phyloP scores from a whole-genome alignment of 106 monocot genomes.

The Dendrobium chrysotoxum region DNA sequence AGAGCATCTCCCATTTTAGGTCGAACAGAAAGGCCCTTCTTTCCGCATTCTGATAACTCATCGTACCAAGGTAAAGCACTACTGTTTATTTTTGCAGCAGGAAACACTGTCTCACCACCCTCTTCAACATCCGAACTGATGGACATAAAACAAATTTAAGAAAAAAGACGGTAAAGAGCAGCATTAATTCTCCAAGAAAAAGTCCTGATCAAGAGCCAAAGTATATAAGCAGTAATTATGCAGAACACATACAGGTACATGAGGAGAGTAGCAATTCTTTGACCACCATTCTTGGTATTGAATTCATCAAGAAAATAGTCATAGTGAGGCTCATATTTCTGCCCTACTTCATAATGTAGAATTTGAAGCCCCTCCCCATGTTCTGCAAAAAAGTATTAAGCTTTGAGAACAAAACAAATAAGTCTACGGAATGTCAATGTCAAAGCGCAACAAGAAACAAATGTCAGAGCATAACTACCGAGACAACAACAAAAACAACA shows the following conservation, averaged over 20 bases:
- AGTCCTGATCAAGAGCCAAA: background rate
- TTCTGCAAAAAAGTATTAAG: constrained; percentile 21
- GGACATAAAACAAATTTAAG: background rate
- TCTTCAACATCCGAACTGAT: constrained; percentile 72
- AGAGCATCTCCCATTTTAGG: constrained; percentile 62
- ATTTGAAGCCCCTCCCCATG: constrained; percentile 66
- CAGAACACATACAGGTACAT: constrained; percentile 57
- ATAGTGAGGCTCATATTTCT: constrained; percentile 72
- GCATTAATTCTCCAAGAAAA: background rate
- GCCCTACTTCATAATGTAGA: constrained; percentile 75
- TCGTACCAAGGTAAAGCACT: constrained; percentile 52
- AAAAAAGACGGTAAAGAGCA: background rate
- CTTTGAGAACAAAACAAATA: background rate
- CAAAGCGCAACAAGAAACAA: too few relatives aligned
- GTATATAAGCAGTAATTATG: constrained; percentile 2
- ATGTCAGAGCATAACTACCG: too few relatives aligned
- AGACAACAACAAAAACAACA: too few relatives aligned
- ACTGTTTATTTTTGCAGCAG: constrained; percentile 44
- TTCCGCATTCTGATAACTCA: constrained; percentile 53
- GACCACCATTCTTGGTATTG: constrained; percentile 63
- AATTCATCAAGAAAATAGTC: constrained; percentile 61
- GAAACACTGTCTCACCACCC: constrained; percentile 71
- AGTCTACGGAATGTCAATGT: background rate
- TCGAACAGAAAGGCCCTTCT: constrained; percentile 44
- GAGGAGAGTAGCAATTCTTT: constrained; percentile 64